Conservation (phyloP, 257 asterid genomes). For the Solanum boliviense region DNA sequence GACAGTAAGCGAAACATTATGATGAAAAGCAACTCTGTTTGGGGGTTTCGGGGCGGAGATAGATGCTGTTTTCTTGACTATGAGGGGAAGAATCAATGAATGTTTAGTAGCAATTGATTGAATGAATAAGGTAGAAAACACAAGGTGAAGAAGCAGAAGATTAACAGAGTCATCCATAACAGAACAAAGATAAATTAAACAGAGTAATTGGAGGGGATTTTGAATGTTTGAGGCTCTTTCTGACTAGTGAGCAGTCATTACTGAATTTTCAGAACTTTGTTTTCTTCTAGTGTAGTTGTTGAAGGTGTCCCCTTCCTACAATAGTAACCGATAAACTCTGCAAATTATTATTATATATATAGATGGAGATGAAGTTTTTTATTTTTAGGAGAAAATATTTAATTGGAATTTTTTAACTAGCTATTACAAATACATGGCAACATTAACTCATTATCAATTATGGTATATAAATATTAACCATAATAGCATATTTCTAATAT, state of each 20-base stretch:
- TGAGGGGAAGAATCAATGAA: conserved; percentile 32
- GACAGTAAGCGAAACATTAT: conserved; percentile 81
- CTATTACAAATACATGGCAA: background rate
- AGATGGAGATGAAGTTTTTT: too few relatives aligned
- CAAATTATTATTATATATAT: background rate
- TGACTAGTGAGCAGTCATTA: background rate
- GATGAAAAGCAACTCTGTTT: conserved; percentile 42
- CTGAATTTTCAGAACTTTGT: background rate
- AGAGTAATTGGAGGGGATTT: background rate
- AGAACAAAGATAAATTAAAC: background rate
- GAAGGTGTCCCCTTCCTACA: background rate
- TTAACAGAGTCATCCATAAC: conserved; percentile 14
- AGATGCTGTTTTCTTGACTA: conserved; percentile 22
- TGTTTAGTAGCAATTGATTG: conserved; percentile 9
- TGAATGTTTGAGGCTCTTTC: background rate
- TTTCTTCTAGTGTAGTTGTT: background rate
- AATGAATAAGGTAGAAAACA: conserved; percentile 4
- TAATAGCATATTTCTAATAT: background rate
- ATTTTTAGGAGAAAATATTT: too few relatives aligned
- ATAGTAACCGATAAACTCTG: background rate
- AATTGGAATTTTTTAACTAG: background rate
- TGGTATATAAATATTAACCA: background rate
- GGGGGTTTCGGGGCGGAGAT: conserved; percentile 17
- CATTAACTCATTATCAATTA: too few relatives aligned
- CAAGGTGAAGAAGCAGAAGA: conserved; percentile 2